Percentiles rank a stretch among this genome's conserved stretches.
Evolutionary conservation across 306 rosid species (phyloP).

Genomic region (Lathyrus oleraceus): DNA sequence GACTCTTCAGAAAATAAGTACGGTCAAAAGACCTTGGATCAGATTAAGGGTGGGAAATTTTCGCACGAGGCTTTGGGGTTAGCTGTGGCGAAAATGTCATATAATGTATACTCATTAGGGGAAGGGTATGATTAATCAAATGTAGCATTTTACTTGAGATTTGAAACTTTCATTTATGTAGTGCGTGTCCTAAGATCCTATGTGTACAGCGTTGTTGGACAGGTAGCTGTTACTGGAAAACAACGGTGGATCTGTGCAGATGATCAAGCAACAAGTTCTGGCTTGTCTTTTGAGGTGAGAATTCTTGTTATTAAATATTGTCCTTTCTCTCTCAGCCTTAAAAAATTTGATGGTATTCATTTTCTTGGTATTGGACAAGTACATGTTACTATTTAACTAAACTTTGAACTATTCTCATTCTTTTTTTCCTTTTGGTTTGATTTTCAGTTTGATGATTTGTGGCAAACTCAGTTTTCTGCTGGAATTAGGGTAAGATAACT

Average conservation of each 20-base stretch:
- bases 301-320: conserved; percentile 31
- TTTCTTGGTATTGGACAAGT: not conserved
- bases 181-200: conserved; percentile 23
- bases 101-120: conserved; percentile 82
- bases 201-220: conserved; percentile 77
- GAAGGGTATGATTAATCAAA: conserved; percentile 77
- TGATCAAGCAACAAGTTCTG: conserved; percentile 49
- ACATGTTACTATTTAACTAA: conserved; percentile 14
- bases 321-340: conserved; percentile 15
- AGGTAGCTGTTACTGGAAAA: conserved; percentile 87
- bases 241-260: conserved; percentile 91
- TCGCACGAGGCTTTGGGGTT: conserved; percentile 70
- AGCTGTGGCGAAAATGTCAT: conserved; percentile 90
- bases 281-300: conserved; percentile 71
- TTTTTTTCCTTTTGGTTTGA: conserved; percentile 26
- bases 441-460: conserved; percentile 72
- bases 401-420: conserved; percentile 30
- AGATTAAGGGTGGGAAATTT: conserved; percentile 51
- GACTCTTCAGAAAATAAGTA: conserved; percentile 47
- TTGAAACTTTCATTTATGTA: conserved; percentile 16
- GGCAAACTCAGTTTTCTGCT: conserved; percentile 86
- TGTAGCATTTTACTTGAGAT: conserved; percentile 8
- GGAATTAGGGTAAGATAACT: conserved; percentile 74
- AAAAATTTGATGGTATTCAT: not conserved
- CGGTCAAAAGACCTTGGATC: conserved; percentile 54